phyloP scores from a whole-genome alignment of 352 stramenopile species.

The Pythium utonaiense region DNA sequence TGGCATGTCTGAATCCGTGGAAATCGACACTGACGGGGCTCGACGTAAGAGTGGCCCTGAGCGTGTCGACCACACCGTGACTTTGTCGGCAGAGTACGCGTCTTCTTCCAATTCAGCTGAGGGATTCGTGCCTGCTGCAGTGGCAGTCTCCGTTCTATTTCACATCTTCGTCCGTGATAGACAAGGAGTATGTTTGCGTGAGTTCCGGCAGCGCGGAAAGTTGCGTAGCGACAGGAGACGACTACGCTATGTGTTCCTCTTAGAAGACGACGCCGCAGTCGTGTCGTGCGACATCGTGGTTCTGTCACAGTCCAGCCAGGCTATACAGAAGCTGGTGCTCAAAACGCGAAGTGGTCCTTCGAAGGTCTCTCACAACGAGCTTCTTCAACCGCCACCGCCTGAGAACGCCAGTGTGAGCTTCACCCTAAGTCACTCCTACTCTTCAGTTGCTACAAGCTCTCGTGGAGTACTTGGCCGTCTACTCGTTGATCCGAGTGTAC shows the following conservation, averaged over 20 bases:
- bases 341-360: not conserved
- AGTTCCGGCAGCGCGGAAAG: conserved; percentile 17
- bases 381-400: not conserved
- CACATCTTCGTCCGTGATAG: conserved; percentile 3
- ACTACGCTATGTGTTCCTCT: conserved; percentile 4
- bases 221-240: not conserved
- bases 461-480: conserved; percentile 19
- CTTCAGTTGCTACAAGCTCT: not conserved
- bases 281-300: conserved; percentile 8
- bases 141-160: conserved; percentile 7
- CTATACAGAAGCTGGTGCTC: not conserved
- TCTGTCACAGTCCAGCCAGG: not conserved
- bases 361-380: not conserved
- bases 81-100: not conserved
- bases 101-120: not conserved
- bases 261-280: conserved; percentile 4
- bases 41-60: no score
- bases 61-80: not conserved
- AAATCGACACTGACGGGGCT: no score
- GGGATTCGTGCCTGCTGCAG: not conserved
- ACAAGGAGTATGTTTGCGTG: conserved; percentile 5
- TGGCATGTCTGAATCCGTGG: not conserved
- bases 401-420: not conserved
- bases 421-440: not conserved
- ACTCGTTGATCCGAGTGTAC: conserved; percentile 6